Conservation (phyloP, 768 basidiomycete genomes). For the Macrolepiota albuminosa region DNA sequence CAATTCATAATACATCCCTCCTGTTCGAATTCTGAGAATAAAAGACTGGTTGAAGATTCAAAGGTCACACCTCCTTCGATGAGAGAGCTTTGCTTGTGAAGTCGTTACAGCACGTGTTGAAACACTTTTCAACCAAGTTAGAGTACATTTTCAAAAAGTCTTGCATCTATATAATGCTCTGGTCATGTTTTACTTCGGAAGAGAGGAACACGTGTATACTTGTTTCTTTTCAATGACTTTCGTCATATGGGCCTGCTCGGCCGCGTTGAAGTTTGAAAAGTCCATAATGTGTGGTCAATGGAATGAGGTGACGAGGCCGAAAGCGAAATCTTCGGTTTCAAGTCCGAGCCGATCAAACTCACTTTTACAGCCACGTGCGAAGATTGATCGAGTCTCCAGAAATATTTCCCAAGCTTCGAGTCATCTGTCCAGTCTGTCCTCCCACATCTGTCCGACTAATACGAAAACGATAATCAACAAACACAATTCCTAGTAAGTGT, state of each 20-base stretch:
- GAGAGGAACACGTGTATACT: conserved; percentile 37
- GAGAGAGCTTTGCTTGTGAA: conserved; percentile 94
- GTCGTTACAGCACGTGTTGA: conserved; percentile 92
- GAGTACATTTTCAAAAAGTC: conserved; percentile 97
- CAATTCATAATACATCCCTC: conserved; percentile 90
- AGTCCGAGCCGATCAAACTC: neutral
- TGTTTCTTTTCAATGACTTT: conserved; percentile 96
- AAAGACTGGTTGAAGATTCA: neutral
- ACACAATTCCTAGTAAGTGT: neutral
- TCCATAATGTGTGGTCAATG: conserved; percentile 55
- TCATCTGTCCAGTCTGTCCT: neutral
- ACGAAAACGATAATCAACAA: neutral
- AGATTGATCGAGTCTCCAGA: neutral
- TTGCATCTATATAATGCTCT: conserved; percentile 69
- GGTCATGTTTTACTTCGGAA: conserved; percentile 1
- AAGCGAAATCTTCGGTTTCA: conserved; percentile 8
- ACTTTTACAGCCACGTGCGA: neutral
- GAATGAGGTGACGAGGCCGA: conserved; percentile 10
- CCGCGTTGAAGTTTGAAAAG: conserved; percentile 81
- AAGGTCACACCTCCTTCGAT: conserved; percentile 73
- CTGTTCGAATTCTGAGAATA: conserved; percentile 33
- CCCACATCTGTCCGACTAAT: neutral
- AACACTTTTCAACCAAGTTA: conserved; percentile 92
- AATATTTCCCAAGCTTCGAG: neutral
- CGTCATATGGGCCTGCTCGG: conserved; percentile 96